phyloP scores from a whole-genome alignment of 139 green algal species.

The Chlorella sp. region DNA sequence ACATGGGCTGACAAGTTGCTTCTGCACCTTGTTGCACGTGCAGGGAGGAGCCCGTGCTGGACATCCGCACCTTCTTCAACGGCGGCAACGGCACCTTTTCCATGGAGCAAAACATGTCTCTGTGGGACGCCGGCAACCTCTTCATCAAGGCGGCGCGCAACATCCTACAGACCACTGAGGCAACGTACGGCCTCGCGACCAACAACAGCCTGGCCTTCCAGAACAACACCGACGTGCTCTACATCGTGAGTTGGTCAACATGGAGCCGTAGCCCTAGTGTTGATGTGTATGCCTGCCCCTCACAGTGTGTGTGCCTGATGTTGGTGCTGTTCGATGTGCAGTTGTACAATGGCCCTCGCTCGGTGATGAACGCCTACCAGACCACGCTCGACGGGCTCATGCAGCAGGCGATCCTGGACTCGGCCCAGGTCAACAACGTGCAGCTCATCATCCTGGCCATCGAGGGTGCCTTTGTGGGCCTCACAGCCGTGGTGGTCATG shows the following conservation, averaged over 20 bases:
- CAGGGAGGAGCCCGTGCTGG: background rate
- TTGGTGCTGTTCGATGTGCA: background rate
- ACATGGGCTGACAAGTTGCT: too few relatives aligned
- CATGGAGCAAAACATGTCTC: background rate
- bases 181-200: background rate
- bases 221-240: background rate
- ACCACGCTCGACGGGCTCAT: background rate
- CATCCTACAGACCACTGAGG: background rate
- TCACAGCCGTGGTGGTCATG: background rate
- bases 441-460: slow-evolving; percentile 3
- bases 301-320: too few relatives aligned
- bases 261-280: too few relatives aligned
- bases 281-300: too few relatives aligned
- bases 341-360: background rate
- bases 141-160: background rate
- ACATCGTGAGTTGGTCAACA: background rate
- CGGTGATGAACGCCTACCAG: background rate
- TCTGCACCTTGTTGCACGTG: too few relatives aligned
- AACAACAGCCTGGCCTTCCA: background rate
- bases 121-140: background rate
- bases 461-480: background rate
- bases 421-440: background rate
- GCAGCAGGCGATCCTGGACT: background rate
- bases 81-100: background rate
- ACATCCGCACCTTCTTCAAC: background rate